A percentile compares a stretch with the other conserved stretches of the same genome.
phyloP scores from a whole-genome alignment of 768 basidiomycete genomes.

The Mycena filopes region DNA sequence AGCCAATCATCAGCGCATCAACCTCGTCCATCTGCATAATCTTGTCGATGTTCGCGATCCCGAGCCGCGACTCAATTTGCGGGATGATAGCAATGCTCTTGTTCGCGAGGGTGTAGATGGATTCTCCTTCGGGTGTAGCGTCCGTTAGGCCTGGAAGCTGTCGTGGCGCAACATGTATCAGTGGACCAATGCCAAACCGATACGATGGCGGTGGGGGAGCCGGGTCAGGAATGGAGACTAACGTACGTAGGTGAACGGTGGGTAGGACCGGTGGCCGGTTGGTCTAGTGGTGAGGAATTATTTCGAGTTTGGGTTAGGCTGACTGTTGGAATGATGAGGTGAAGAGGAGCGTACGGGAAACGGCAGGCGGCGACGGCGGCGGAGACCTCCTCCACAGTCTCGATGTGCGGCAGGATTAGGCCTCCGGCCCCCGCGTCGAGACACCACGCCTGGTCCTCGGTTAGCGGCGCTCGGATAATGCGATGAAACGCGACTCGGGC shows the following conservation, averaged over 20 bases:
- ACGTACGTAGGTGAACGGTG: conserved; percentile 33
- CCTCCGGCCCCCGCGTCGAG: conserved; percentile 33
- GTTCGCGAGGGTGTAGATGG: conserved; percentile 28
- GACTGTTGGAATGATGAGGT: conserved; percentile 7
- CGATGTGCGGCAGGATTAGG: conserved; percentile 31
- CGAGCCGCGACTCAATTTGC: conserved; percentile 28
- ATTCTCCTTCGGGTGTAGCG: conserved; percentile 27
- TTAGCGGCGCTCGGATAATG: not conserved
- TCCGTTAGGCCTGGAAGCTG: conserved; percentile 29
- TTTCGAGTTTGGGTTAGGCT: not conserved
- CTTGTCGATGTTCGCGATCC: conserved; percentile 27
- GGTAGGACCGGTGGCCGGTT: conserved; percentile 29
- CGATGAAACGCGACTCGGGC: not conserved
- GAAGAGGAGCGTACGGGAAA: conserved; percentile 14
- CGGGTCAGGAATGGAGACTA: not conserved
- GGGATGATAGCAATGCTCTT: conserved; percentile 32
- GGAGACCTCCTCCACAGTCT: conserved; percentile 26
- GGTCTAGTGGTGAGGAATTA: conserved; percentile 21
- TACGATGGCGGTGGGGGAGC: no score
- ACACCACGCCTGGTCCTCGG: conserved; percentile 13
- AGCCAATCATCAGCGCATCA: conserved; percentile 32
- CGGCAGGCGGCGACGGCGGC: conserved; percentile 22
- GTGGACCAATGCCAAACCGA: no score
- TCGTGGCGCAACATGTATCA: conserved; percentile 12
- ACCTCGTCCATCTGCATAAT: conserved; percentile 28